Evolutionary conservation across 2,329 filamentous ascomycete genomes (phyloP).

Genomic region (Reticulascus tulasneorum): DNA sequence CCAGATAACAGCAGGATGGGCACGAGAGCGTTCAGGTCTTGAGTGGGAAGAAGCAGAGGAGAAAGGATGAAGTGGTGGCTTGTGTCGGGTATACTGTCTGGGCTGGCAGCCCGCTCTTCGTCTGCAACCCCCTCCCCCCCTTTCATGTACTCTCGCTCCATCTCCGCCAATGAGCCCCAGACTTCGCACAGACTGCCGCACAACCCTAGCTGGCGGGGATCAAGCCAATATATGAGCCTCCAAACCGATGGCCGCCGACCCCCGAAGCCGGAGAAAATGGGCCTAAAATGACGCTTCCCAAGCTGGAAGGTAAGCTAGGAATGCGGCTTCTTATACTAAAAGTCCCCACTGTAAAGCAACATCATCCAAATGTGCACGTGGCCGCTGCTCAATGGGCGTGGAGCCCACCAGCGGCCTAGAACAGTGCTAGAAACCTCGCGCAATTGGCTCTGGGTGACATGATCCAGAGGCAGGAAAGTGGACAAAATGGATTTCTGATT

Average conservation of each 20-base stretch:
- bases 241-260: not conserved
- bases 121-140: conserved; percentile 7
- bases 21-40: too few species aligned
- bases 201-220: conserved; percentile 13
- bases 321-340: conserved; percentile 7
- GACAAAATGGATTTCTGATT: conserved; percentile 13
- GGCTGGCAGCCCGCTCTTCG: conserved; percentile 12
- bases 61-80: conserved; percentile 8
- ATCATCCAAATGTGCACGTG: conserved; percentile 14
- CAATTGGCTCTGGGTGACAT: conserved; percentile 9
- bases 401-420: conserved; percentile 12
- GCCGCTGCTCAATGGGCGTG: conserved; percentile 13
- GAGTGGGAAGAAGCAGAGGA: conserved; percentile 11
- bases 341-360: conserved; percentile 11
- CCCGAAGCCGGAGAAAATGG: conserved; percentile 5
- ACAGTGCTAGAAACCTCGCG: conserved; percentile 11
- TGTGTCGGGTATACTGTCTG: conserved; percentile 11
- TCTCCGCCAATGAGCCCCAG: conserved; percentile 15
- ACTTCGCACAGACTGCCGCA: conserved; percentile 18
- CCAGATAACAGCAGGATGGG: too few species aligned
- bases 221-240: conserved; percentile 9
- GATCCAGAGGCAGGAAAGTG: conserved; percentile 10
- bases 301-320: conserved; percentile 5
- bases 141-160: conserved; percentile 9
- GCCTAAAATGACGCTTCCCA: conserved; percentile 10